Evolutionary conservation across 2,329 filamentous ascomycete species (phyloP).

Genomic region (Acrocalymma vagum): DNA sequence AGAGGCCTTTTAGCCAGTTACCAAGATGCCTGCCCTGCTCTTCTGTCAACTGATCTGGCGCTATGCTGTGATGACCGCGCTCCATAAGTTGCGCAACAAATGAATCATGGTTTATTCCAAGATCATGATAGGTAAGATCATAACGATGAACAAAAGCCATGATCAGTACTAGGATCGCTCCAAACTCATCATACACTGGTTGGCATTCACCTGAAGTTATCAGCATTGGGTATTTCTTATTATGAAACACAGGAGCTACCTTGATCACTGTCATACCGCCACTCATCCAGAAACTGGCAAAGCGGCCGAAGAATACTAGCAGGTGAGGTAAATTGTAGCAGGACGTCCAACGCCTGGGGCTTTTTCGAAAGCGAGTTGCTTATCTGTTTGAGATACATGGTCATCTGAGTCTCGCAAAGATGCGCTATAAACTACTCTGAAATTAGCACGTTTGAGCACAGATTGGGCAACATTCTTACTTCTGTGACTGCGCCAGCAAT

Average conservation of each 20-base stretch:
- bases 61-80: conserved; percentile 65
- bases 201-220: conserved; percentile 72
- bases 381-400: conserved; percentile 78
- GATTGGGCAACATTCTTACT: conserved; percentile 28
- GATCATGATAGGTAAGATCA: conserved; percentile 68
- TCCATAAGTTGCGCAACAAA: conserved; percentile 74
- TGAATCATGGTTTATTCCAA: conserved; percentile 70
- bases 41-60: conserved; percentile 68
- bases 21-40: conserved; percentile 72
- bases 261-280: conserved; percentile 84
- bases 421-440: conserved; percentile 68
- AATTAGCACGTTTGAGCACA: conserved; percentile 12
- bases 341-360: conserved; percentile 75
- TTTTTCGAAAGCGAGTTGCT: conserved; percentile 78
- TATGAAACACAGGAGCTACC: conserved; percentile 40
- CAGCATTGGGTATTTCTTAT: conserved; percentile 10
- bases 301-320: conserved; percentile 75
- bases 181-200: conserved; percentile 86
- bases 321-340: conserved; percentile 78
- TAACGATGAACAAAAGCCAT: conserved; percentile 81
- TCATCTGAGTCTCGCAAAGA: conserved; percentile 77
- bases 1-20: conserved; percentile 81
- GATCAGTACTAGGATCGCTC: conserved; percentile 76
- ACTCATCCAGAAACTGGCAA: conserved; percentile 78
- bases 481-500: conserved; percentile 74